These are phyloP conservation scores for Pythium dissimile DNA, from an alignment of 352 stramenopile species.

Conservation along the genomic window DNA sequence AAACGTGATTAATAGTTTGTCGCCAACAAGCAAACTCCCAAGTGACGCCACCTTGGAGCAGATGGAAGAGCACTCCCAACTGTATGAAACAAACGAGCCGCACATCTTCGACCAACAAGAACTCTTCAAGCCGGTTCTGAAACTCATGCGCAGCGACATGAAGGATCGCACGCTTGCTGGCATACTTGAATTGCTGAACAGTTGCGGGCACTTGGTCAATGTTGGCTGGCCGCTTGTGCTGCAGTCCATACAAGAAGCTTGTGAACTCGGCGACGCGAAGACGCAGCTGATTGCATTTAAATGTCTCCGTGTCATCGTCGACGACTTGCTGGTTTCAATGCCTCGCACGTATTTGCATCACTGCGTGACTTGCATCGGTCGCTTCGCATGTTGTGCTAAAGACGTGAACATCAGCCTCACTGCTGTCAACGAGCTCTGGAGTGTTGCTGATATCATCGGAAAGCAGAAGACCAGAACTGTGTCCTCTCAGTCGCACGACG, in stretches of 20 bases:
- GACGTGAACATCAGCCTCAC: constrained; percentile 98
- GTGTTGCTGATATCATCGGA: constrained; percentile 85
- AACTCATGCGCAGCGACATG: constrained; percentile 66
- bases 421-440: constrained; percentile 96
- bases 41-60: constrained; percentile 41
- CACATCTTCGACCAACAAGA: constrained; percentile 73
- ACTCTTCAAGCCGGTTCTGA: constrained; percentile 55
- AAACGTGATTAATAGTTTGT: constrained; percentile 59
- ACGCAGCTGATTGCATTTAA: constrained; percentile 92
- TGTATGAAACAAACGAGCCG: constrained; percentile 25
- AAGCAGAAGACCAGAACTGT: constrained; percentile 40
- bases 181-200: constrained; percentile 76
- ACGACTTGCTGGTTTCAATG: constrained; percentile 93
- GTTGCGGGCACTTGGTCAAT: constrained; percentile 68
- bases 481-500: not conserved
- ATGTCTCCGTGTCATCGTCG: constrained; percentile 95
- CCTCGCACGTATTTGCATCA: constrained; percentile 58
- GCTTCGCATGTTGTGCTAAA: constrained; percentile 91
- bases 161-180: constrained; percentile 68
- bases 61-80: constrained; percentile 36
- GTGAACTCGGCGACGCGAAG: constrained; percentile 61
- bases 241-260: constrained; percentile 58
- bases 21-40: constrained; percentile 37
- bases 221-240: constrained; percentile 70
- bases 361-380: constrained; percentile 91